phyloP scores from a whole-genome alignment of 768 basidiomycete species.

The Boletus rex-veris region DNA sequence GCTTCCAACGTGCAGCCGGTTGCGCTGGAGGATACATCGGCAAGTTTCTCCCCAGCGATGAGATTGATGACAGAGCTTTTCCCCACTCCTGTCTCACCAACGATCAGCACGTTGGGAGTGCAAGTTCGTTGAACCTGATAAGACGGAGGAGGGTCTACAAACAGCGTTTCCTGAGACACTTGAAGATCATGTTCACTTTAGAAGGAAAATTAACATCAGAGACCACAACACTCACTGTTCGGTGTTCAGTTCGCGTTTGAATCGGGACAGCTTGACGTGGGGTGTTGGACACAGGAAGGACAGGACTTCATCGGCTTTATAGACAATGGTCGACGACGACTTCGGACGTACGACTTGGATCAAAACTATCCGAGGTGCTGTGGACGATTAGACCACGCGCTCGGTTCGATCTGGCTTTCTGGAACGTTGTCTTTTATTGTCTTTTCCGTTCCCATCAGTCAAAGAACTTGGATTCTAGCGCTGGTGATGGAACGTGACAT shows the following conservation, averaged over 20 bases:
- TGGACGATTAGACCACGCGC: neutral
- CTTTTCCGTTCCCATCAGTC: neutral
- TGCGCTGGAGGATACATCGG: constrained; percentile 27
- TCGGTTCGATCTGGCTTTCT: neutral
- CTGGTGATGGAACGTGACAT: neutral
- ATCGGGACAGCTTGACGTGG: neutral
- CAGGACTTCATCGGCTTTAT: constrained; percentile 5
- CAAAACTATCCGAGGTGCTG: neutral
- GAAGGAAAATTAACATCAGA: neutral
- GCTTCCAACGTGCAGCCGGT: constrained; percentile 34
- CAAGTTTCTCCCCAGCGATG: constrained; percentile 26
- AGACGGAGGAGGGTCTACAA: neutral
- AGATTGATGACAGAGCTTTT: constrained; percentile 44
- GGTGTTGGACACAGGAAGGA: neutral
- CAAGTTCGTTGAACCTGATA: constrained; percentile 8
- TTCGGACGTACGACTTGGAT: neutral
- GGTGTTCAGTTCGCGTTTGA: neutral
- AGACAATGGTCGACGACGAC: neutral
- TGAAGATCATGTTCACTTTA: neutral
- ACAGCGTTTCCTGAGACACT: constrained; percentile 1
- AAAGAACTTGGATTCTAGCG: constrained; percentile 3
- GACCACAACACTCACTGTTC: constrained; percentile 7
- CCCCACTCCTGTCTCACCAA: constrained; percentile 31
- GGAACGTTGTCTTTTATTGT: constrained; percentile 1
- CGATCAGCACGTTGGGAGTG: constrained; percentile 35